Percentiles rank a stretch among this genome's conserved stretches.
Conservation (phyloP, 208 protist species). For the Angomonas deanei region DNA sequence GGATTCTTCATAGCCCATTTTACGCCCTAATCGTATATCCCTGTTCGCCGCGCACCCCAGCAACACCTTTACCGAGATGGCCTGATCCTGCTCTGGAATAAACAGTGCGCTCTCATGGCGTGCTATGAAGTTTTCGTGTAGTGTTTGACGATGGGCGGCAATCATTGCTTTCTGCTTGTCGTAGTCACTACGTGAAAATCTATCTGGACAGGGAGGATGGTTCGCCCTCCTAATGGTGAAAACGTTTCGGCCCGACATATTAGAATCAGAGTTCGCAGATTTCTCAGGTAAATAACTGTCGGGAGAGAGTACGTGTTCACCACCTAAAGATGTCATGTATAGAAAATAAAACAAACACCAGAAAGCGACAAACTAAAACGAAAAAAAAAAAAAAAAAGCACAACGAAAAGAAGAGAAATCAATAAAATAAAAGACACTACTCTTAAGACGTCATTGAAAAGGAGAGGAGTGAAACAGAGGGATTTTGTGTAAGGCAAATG, state of each 20-base stretch:
- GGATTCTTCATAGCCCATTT: slow-evolving; percentile 16
- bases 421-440: no score
- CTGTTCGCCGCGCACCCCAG: slow-evolving; percentile 37
- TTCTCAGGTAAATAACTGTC: no score
- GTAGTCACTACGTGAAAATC: slow-evolving; percentile 24
- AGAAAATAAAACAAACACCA: no score
- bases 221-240: slow-evolving; percentile 50
- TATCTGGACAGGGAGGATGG: slow-evolving; percentile 13
- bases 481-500: no score
- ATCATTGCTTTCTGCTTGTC: slow-evolving; percentile 22
- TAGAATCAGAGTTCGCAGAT: background rate
- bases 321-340: no score
- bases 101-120: slow-evolving; percentile 16
- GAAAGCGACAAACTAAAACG: no score
- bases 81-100: slow-evolving; percentile 24
- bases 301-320: no score
- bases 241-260: slow-evolving; percentile 8
- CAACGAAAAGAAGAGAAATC: no score
- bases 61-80: slow-evolving; percentile 37
- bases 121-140: slow-evolving; percentile 40
- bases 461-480: no score
- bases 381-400: no score
- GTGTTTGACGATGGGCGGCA: slow-evolving; percentile 12
- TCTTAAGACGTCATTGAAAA: no score
- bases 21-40: slow-evolving; percentile 16